A percentile compares a stretch with the other conserved stretches of the same genome.
phyloP scores from a whole-genome alignment of 768 basidiomycete genomes.

The Lactarius sp. region DNA sequence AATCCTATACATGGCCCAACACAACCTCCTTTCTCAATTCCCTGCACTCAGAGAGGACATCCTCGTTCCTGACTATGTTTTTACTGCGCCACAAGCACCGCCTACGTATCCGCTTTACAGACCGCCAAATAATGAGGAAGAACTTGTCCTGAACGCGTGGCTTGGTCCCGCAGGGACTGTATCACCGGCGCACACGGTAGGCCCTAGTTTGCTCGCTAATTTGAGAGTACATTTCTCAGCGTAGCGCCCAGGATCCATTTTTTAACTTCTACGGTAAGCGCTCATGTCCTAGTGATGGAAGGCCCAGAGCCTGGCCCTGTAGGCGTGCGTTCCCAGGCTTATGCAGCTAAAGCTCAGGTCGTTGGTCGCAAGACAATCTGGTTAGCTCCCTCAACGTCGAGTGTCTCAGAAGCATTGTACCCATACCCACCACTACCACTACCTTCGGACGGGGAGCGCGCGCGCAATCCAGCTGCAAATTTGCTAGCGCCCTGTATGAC shows the following conservation, averaged over 20 bases:
- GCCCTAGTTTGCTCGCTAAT: constrained; percentile 35
- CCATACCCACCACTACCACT: constrained; percentile 36
- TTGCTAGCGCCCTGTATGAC: constrained; percentile 46
- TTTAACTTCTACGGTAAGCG: constrained; percentile 81
- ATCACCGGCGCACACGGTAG: constrained; percentile 84
- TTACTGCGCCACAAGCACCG: constrained; percentile 49
- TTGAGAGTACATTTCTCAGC: constrained; percentile 11
- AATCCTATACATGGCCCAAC: constrained; percentile 82
- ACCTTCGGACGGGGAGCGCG: constrained; percentile 8
- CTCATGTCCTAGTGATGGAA: background rate
- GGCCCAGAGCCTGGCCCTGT: background rate
- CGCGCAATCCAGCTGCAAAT: constrained; percentile 39
- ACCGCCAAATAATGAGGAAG: constrained; percentile 62
- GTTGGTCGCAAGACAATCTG: constrained; percentile 88
- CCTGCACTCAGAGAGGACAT: constrained; percentile 73
- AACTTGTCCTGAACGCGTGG: constrained; percentile 73
- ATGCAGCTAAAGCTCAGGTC: constrained; percentile 63
- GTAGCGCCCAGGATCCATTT: constrained; percentile 71
- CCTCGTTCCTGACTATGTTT: constrained; percentile 84
- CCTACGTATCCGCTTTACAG: constrained; percentile 46
- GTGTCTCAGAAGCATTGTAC: constrained; percentile 52
- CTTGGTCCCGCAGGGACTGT: constrained; percentile 72
- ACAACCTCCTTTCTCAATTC: constrained; percentile 81
- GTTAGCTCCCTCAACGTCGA: constrained; percentile 67
- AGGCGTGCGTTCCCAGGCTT: background rate